Evolutionary conservation across 2,329 filamentous ascomycete genomes (phyloP), one percentile per base, ranked within the genome.

Genomic region (Talaromyces sp.): DNA sequence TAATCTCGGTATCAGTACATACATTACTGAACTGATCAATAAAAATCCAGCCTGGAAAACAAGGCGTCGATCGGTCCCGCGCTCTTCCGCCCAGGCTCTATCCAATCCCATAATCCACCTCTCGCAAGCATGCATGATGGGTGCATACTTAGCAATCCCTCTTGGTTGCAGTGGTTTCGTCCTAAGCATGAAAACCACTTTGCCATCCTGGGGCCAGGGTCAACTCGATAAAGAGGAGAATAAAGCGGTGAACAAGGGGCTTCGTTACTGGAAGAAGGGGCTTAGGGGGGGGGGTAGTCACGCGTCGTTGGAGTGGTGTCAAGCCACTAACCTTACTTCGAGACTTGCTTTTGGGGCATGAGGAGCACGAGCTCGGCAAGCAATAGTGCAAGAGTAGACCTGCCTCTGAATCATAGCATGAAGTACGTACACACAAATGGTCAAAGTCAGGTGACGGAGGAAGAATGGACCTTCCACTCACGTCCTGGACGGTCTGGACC

Each of bases 241-340:
- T 18, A 18, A 60, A 28, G 58, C 44, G 58, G 58, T 60, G 44
- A 60, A 33, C 55, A 52, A 46, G 44, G 12, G 44, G 23, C 37
- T 37, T 52, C 33, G 50, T 59, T 46, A 23, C 16, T 46, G 55
- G 57, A 28, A 48, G 44, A 28, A 48, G 23, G 23, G 23, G 12
- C 16, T 54, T 21, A 33, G n/a, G 21, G n/a, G n/a, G 5, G 44
- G 44, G 14, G 50, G 11, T 54, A n/a, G 42, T 59, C 57, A 59
- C 57, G 57, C 57, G 57, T 18, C 21, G 21, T 37, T 48, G 7
- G 28, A 5, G 5, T 35, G 50, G 31, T 37, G n/a, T 54, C 50
- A 54, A 54, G 50, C 50, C 50, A 37, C 50, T 37, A 54, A 54
- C 50, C 50, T 54, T 54, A 54, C 31, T 52, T 33, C 18, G 44